Evolutionary conservation across 1,284 basidiomycete species (phyloP), one percentile per base, ranked within the genome.

Genomic region (Ceratobasidium sp.): DNA sequence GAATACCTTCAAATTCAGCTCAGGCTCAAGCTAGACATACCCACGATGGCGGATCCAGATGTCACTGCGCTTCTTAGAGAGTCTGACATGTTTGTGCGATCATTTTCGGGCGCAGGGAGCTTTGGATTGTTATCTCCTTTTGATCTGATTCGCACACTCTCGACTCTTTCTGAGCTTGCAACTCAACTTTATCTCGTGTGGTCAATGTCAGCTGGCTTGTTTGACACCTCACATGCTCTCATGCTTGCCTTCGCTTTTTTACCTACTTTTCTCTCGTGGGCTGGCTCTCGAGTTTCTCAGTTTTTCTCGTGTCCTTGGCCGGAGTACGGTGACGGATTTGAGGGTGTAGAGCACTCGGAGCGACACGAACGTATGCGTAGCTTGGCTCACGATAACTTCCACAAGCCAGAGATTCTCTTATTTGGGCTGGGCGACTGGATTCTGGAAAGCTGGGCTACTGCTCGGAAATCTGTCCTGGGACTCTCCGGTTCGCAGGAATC

Each of bases 351-450:
- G 12, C 89, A 90, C 0, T 88, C 90, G 33, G 91, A 92, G 77
- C 90, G 90, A 61, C 91, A 93, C 82, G 93, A 94, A 82, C 89
- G 88, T 61, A 90, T 94, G 88, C 90, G 92, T 13, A 89, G 88
- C 81, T 86, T 95, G 61, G 93, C 91, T 0, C 89, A 92, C 82
- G 92, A 90, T 82, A 92, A 93, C 61, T 82, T 86, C 0, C 90
- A 93, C 83, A 90, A 93, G 39, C 91, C 92, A 33, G 94, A 96
- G 84, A 89, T 95, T 23, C 87, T 92, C 53, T 86, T 96, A 6
- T 96, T 95, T 83, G 93, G 93, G 6, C 87, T 96, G 12, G 91
- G 91, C 23, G 91, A 93, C 46, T 96, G 94, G 94, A 91, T 95
- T 77, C 85, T 96, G 77, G 87, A 89, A 75, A 90, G 90, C 1